phyloP scores from a whole-genome alignment of 176 grass and related monocot genomes.

The maize (Zea mays) region Zm-B73-REFERENCE-NAM-5.0 NC_050097.1:223161001-223161500 shows the following conservation, averaged over 20 bases:
- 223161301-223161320: background rate
- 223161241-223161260: background rate
- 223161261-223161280: background rate
- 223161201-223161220: background rate
- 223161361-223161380: conserved; percentile 34
- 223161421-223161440: conserved; percentile 72
- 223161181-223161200: background rate
- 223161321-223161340: conserved; percentile 22
- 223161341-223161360: conserved; percentile 6
- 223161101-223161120: conserved; percentile 13
- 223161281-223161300: background rate
- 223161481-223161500: conserved; percentile 10
- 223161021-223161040: conserved; percentile 19
- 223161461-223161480: conserved; percentile 58
- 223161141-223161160: background rate
- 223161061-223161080: conserved; percentile 18
- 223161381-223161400: conserved; percentile 69
- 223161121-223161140: background rate
- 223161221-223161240: background rate
- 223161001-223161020: background rate
- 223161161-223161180: background rate
- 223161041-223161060: conserved; percentile 7
- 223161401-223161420: conserved; percentile 80
- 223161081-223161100: conserved; percentile 1
- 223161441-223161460: conserved; percentile 88